phyloP scores from a whole-genome alignment of 1,284 basidiomycete genomes.

The Irpex sp. region DNA sequence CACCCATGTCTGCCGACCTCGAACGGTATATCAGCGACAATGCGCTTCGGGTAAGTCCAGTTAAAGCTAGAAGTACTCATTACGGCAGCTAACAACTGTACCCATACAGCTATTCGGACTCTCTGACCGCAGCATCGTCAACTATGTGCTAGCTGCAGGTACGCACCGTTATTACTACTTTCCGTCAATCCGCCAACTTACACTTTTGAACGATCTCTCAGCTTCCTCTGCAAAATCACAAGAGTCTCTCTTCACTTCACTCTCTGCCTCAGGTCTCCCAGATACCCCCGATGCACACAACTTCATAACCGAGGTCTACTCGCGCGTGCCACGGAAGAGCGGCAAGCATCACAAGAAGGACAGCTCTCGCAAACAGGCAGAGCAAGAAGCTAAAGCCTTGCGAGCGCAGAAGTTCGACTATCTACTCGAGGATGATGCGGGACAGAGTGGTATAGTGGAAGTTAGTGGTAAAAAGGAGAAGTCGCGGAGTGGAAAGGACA shows the following conservation, averaged over 20 bases:
- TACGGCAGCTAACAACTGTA: conserved; percentile 2
- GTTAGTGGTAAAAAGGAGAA: conserved; percentile 43
- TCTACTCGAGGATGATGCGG: conserved; percentile 71
- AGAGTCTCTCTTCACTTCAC: conserved; percentile 71
- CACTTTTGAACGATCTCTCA: conserved; percentile 24
- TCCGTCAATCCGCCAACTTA: conserved; percentile 14
- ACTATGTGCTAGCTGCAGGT: conserved; percentile 86
- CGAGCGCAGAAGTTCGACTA: conserved; percentile 75
- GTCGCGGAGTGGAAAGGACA: conserved; percentile 37
- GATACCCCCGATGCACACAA: conserved; percentile 74
- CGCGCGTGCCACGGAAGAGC: conserved; percentile 67
- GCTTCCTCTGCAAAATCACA: conserved; percentile 82
- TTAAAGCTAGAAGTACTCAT: neutral
- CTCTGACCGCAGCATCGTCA: conserved; percentile 78
- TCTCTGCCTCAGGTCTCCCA: conserved; percentile 78
- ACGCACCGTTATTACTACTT: conserved; percentile 21
- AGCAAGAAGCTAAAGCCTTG: conserved; percentile 71
- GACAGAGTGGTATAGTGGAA: conserved; percentile 36
- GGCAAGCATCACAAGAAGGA: conserved; percentile 60
- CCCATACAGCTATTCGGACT: conserved; percentile 70
- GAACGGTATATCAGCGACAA: conserved; percentile 86
- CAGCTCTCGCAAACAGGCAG: conserved; percentile 54
- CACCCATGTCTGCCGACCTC: conserved; percentile 53
- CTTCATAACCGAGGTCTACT: conserved; percentile 79
- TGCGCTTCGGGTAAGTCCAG: conserved; percentile 63